A percentile compares a stretch with the other conserved stretches of the same genome.
phyloP scores from a whole-genome alignment of 345 rosid species.

The Salix exigua region DNA sequence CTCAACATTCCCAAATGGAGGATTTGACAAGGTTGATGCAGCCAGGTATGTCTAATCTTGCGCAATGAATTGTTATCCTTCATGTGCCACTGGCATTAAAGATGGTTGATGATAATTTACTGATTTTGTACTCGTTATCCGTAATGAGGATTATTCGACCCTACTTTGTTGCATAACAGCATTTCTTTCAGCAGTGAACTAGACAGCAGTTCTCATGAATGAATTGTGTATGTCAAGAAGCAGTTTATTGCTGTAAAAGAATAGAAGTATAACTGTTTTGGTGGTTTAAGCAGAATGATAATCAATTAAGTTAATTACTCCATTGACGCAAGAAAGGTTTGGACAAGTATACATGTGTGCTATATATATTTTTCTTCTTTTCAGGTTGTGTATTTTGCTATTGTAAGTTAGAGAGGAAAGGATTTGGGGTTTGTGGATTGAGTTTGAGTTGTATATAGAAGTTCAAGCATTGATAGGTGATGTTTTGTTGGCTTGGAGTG shows the following conservation, averaged over 20 bases:
- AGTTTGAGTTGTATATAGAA: neutral
- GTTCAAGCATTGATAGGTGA: neutral
- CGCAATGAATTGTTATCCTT: neutral
- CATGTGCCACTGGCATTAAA: neutral
- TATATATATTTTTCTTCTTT: neutral
- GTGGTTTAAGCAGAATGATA: too few relatives aligned
- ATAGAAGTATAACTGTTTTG: neutral
- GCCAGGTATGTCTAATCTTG: slow-evolving; percentile 9
- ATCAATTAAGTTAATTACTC: too few relatives aligned
- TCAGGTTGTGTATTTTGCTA: neutral
- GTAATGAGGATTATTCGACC: neutral
- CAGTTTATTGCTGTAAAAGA: neutral
- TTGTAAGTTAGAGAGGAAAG: neutral
- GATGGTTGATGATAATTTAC: neutral
- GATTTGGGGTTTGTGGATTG: neutral
- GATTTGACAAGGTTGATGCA: neutral
- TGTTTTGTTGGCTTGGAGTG: neutral
- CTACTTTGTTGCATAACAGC: neutral
- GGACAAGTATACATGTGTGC: neutral
- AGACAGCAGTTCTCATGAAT: neutral
- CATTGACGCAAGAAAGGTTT: neutral
- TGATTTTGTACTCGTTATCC: neutral
- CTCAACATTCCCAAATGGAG: neutral
- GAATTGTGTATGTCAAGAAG: neutral
- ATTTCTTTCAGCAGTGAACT: neutral